phyloP scores from a whole-genome alignment of 345 rosid genomes.

The Brassica cretica region DNA sequence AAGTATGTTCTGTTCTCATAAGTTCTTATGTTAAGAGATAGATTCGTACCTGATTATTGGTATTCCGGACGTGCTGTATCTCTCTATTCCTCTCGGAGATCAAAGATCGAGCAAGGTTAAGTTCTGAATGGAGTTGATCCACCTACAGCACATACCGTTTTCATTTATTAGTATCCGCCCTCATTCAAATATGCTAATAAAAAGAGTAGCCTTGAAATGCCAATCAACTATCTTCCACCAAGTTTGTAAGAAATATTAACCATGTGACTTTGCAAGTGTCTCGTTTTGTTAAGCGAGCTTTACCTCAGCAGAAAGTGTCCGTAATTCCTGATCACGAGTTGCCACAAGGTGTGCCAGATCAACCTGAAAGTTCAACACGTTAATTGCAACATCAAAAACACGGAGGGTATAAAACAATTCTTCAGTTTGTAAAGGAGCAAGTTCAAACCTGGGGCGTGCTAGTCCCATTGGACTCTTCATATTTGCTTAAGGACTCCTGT shows the following conservation, averaged over 20 bases:
- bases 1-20: not conserved
- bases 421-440: conserved; percentile 7
- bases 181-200: not conserved
- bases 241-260: not conserved
- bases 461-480: conserved; percentile 77
- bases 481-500: conserved; percentile 92
- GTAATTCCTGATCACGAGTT: conserved; percentile 90
- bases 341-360: conserved; percentile 95
- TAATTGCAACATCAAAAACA: not conserved
- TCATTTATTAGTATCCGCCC: not conserved
- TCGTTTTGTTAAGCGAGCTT: conserved; percentile 24
- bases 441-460: conserved; percentile 81
- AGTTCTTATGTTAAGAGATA: conserved; percentile 2
- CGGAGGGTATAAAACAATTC: not conserved
- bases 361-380: conserved; percentile 53
- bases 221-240: not conserved
- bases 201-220: not conserved
- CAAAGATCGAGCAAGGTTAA: conserved; percentile 82
- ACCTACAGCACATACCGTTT: conserved; percentile 48
- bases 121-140: conserved; percentile 92
- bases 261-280: conserved; percentile 4
- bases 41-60: conserved; percentile 73
- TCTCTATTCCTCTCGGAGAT: conserved; percentile 91
- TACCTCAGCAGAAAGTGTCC: conserved; percentile 96
- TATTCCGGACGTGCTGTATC: conserved; percentile 68